Evolutionary conservation across 2,329 filamentous ascomycete species (phyloP).

Genomic region (Beauveria asiatica): DNA sequence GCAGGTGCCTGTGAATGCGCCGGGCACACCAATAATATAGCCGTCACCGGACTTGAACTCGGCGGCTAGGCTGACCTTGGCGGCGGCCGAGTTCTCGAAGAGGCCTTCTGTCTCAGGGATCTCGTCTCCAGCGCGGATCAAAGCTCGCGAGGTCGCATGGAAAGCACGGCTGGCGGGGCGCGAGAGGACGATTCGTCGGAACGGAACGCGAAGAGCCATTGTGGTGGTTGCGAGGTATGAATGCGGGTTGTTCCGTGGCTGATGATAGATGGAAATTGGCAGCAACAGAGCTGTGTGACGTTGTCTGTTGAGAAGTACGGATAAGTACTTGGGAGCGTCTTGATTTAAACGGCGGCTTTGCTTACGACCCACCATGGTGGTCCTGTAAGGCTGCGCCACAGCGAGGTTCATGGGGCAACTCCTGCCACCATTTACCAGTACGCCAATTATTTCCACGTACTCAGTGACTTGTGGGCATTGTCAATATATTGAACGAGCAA

Average conservation of each 20-base stretch:
- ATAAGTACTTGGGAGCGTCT: neutral
- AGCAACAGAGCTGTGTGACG: neutral
- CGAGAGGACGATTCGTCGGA: conserved; percentile 25
- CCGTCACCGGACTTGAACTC: conserved; percentile 66
- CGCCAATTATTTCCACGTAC: too few relatives aligned
- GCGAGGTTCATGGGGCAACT: too few relatives aligned
- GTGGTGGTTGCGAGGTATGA: neutral
- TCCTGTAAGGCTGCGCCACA: too few relatives aligned
- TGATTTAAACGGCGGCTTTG: too few relatives aligned
- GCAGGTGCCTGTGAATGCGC: conserved; percentile 58
- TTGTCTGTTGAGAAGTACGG: too few relatives aligned
- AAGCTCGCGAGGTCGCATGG: conserved; percentile 52
- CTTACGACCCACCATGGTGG: too few relatives aligned
- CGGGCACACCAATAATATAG: conserved; percentile 77
- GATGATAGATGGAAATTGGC: neutral
- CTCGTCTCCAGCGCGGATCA: conserved; percentile 70
- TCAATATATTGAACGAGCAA: too few relatives aligned
- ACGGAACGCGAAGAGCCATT: conserved; percentile 30
- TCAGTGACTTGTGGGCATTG: too few relatives aligned
- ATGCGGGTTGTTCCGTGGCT: neutral
- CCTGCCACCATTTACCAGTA: too few relatives aligned
- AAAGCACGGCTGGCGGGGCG: conserved; percentile 38
- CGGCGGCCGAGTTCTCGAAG: conserved; percentile 78
- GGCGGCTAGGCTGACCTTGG: conserved; percentile 78
- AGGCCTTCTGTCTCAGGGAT: conserved; percentile 72